Percentiles rank a stretch among this genome's conserved stretches.
These are phyloP conservation scores for Holtermanniella nyarrowii DNA, from an alignment of 768 basidiomycete genomes.

Conservation along the genomic window DNA sequence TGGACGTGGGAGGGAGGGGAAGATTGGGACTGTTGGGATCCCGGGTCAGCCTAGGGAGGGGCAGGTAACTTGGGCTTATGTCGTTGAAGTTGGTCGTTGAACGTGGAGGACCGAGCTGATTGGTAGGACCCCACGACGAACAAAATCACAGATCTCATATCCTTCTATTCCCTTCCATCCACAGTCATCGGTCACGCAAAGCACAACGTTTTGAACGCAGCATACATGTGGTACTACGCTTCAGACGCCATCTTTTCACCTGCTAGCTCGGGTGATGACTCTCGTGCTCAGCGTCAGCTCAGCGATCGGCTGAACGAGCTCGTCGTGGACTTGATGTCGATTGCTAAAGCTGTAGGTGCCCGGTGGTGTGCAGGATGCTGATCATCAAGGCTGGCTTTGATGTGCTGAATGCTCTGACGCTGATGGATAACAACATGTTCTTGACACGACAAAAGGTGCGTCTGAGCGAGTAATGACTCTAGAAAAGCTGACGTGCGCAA, in stretches of 20 bases:
- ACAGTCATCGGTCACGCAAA: slow-evolving; percentile 72
- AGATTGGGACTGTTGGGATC: slow-evolving; percentile 38
- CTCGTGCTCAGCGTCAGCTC: slow-evolving; percentile 51
- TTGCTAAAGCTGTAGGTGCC: slow-evolving; percentile 55
- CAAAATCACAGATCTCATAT: slow-evolving; percentile 87
- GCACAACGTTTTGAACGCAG: slow-evolving; percentile 69
- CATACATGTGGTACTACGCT: slow-evolving; percentile 93
- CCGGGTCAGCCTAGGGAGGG: slow-evolving; percentile 50
- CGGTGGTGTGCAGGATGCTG: neutral
- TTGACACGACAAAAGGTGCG: slow-evolving; percentile 70
- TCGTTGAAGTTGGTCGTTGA: slow-evolving; percentile 65
- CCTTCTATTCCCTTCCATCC: slow-evolving; percentile 93
- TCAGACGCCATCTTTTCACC: slow-evolving; percentile 57
- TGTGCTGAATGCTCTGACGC: slow-evolving; percentile 86
- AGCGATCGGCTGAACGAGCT: slow-evolving; percentile 62
- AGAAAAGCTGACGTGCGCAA: slow-evolving; percentile 33
- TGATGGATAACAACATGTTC: slow-evolving; percentile 86
- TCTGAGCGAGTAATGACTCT: neutral
- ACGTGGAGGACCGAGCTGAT: neutral
- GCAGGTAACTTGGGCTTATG: slow-evolving; percentile 93
- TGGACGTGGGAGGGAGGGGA: slow-evolving; percentile 55
- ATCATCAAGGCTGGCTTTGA: slow-evolving; percentile 66
- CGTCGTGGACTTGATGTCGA: slow-evolving; percentile 65
- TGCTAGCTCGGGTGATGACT: slow-evolving; percentile 43
- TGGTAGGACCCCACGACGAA: slow-evolving; percentile 67